phyloP scores from a whole-genome alignment of 768 basidiomycete genomes.

The Mrakia gelida region DNA sequence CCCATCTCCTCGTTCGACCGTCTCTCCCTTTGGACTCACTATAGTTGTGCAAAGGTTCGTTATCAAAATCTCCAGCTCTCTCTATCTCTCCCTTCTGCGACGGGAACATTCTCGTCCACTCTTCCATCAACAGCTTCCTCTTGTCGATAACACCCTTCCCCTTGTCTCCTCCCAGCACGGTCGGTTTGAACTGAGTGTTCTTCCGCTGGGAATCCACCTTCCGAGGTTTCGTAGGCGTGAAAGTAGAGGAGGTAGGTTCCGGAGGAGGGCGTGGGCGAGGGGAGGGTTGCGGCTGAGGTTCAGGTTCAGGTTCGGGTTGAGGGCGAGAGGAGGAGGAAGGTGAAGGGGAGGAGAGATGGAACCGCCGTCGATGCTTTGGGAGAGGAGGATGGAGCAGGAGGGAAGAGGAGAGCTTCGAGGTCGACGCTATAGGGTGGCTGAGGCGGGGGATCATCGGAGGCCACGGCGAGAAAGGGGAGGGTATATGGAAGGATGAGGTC shows the following conservation, averaged over 20 bases:
- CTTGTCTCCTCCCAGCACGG: not conserved
- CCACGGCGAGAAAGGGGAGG: not conserved
- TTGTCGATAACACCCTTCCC: not conserved
- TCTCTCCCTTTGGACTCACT: not conserved
- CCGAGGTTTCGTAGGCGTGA: not conserved
- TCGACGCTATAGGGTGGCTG: not conserved
- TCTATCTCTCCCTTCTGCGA: not conserved
- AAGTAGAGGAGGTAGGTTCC: not conserved
- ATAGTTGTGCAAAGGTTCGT: not conserved
- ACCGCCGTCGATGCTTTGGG: too few relatives aligned
- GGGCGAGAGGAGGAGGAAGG: not conserved
- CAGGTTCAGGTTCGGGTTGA: not conserved
- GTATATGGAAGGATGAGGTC: not conserved
- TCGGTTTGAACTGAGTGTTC: not conserved
- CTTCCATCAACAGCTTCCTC: conserved; percentile 4
- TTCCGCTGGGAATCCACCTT: not conserved
- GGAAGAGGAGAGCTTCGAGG: not conserved
- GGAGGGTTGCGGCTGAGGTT: not conserved
- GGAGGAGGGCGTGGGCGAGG: not conserved
- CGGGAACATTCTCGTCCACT: not conserved
- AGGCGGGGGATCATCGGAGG: not conserved
- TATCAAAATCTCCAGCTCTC: not conserved
- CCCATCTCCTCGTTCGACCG: not conserved
- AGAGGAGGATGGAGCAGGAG: not conserved
- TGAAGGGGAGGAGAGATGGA: conserved; percentile 11